Percentiles rank a stretch among this genome's conserved stretches.
Conservation (phyloP, 768 basidiomycete genomes). For the Boletus vinaceobasis region DNA sequence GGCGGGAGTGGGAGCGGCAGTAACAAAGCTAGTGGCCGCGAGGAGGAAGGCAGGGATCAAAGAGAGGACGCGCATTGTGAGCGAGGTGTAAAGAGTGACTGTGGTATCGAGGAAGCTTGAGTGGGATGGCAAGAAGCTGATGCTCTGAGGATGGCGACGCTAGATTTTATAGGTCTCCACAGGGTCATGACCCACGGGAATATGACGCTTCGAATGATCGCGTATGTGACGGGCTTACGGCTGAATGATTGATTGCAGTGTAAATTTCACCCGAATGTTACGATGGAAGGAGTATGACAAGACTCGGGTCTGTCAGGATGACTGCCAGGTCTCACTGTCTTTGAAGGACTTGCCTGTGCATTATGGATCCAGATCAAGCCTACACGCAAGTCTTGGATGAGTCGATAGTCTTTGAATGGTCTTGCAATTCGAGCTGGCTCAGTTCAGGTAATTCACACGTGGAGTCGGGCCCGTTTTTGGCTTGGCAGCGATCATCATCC, state of each 20-base stretch:
- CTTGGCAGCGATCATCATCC: not conserved
- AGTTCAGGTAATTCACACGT: not conserved
- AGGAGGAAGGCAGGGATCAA: slow-evolving; percentile 20
- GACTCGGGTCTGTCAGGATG: not conserved
- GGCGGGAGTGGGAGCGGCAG: slow-evolving; percentile 8
- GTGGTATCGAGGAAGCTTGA: not conserved
- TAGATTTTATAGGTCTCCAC: slow-evolving; percentile 1
- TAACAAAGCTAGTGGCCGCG: slow-evolving; percentile 15
- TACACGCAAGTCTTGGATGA: not conserved
- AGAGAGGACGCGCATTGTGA: slow-evolving; percentile 26
- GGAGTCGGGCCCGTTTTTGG: too few species aligned
- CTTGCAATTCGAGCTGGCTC: not conserved
- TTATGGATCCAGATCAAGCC: not conserved
- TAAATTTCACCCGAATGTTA: not conserved
- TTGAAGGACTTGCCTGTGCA: too few species aligned
- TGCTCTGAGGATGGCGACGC: fast-evolving
- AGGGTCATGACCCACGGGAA: not conserved
- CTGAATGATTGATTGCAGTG: not conserved
- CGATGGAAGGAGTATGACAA: not conserved
- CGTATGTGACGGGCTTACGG: too few species aligned
- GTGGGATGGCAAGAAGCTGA: not conserved
- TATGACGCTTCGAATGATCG: too few species aligned
- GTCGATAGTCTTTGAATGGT: not conserved
- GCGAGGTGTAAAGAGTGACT: slow-evolving; percentile 13
- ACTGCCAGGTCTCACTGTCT: not conserved